Conservation (phyloP, 768 basidiomycete genomes). For the Lentinula guzmanii region DNA sequence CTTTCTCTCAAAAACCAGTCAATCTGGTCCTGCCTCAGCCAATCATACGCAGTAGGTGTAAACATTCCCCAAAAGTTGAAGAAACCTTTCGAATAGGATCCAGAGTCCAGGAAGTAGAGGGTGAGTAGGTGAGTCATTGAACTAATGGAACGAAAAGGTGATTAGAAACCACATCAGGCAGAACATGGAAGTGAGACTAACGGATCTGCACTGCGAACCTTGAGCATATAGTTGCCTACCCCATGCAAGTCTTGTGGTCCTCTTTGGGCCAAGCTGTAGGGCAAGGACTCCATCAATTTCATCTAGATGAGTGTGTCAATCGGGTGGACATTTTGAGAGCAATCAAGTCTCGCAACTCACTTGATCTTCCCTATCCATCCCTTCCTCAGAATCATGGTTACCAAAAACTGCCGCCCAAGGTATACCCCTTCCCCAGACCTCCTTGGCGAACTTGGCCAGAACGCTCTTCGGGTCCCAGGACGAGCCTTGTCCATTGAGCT, state of each 20-base stretch:
- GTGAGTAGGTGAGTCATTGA: constrained; percentile 87
- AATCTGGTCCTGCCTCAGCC: constrained; percentile 78
- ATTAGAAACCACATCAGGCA: neutral
- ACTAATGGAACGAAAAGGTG: constrained; percentile 27
- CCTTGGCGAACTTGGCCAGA: constrained; percentile 80
- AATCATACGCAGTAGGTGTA: constrained; percentile 77
- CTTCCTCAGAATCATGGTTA: constrained; percentile 65
- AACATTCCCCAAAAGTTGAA: constrained; percentile 60
- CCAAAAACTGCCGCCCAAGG: constrained; percentile 94
- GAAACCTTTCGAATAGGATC: constrained; percentile 60
- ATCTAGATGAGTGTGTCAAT: constrained; percentile 14
- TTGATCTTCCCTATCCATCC: constrained; percentile 44
- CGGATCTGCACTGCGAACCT: constrained; percentile 80
- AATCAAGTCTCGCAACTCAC: neutral
- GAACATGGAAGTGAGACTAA: constrained; percentile 31
- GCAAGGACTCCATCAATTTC: constrained; percentile 26
- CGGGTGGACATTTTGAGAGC: neutral
- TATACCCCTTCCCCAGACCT: constrained; percentile 67
- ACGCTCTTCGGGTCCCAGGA: constrained; percentile 88
- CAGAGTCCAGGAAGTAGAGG: constrained; percentile 88
- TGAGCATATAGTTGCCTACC: constrained; percentile 86
- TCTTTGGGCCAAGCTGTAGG: constrained; percentile 70
- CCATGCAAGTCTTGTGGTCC: constrained; percentile 87
- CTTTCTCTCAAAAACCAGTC: constrained; percentile 89
- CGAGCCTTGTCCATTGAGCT: constrained; percentile 86